Evolutionary conservation across 805 yeast genomes (phyloP), one percentile per base, ranked within the genome.

Genomic region (Metschnikowia santaceciliae): DNA sequence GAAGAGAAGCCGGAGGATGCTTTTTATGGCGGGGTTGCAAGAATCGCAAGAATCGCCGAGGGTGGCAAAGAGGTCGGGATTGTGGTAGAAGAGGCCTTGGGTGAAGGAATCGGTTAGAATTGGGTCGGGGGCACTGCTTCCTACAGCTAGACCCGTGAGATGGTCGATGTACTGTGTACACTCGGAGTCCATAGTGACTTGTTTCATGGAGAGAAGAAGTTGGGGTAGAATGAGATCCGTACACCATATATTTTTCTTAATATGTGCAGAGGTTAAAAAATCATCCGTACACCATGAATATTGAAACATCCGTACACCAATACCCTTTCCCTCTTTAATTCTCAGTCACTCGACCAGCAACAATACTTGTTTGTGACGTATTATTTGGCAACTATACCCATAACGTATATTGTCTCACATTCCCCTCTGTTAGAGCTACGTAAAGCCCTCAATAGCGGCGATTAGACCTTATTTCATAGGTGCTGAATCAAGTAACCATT

Each of bases 21-120:
- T 42, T 22, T 45, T 40, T 42, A 56, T 34, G 38, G 53, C 52
- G 32, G 58, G 56, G 32, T 38, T 49, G 30, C 47, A 46, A 14
- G 52, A 20, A 11, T 42, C 44, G 34, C 47, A 46, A 6, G 52
- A 20, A 11, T 42, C 44, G 36, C 47, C 48, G 14, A 6, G 11
- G 41, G 36, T 45, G 14, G 34, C 7, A 30, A 47, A 45, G n/a
- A 50, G 46, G 6, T 42, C 32, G 14, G 52, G 54, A 6, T 32
- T 20, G 20, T 50, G 54, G 37, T 17, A 50, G 2, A 44, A 46
- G 35, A 53, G 40, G 14, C 51, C 51, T 17, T 40, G 19, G 15
- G 48, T 5, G 37, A 53, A 53, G 34, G 45, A 33, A 32, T 41
- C 50, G 33, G 45, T 44, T 19, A 50, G 49, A 6, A 4, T 13